Base-by-base conservation (phyloP, 345 rosid species). In the Mallotus nudiflorus region DNA sequence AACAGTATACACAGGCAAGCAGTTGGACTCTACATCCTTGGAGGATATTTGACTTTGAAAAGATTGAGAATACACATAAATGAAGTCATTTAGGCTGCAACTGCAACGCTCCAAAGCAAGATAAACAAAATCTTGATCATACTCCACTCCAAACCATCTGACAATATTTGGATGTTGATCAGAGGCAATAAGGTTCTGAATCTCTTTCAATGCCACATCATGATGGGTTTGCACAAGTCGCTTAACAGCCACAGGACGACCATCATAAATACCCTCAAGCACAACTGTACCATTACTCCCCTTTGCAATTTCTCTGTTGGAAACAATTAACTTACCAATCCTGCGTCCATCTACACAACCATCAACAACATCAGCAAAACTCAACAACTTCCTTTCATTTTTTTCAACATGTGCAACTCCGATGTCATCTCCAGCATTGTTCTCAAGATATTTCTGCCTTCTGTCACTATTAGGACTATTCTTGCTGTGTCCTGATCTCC, bases 151-250 rank as follows among this genome's bases (percentile, higher is more conserved):
- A 6, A 80, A 81, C 92, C 89, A 90, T 35, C 91, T 82, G 48
- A 88, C 92, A 72, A 90, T 88, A 76, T 88, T 88, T 62, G 85
- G 82, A 82, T 86, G 92, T 33, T 78, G 87, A 80, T 88, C 93
- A 0, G 90, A 86, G 22, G 88, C 92, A 76, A 86, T 83, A 74
- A 88, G 92, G 69, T 84, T 86, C 74, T 84, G 83, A 72, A 86
- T 86, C 80, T 86, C 92, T 71, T 86, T 84, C 76, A 83, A 67
- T 48, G 92, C 90, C 63, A 88, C 88, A 57, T 84, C 92, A 73
- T 88, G 90, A 75, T 86, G 92, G 45, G 89, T 74, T 71, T 83
- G 86, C 65, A 88, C 88, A 52, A 88, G 86, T 66, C 87, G 88
- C 75, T 88, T 88, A 60, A 86, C 90, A 31, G 92, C 90, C 22